Evolutionary conservation across 306 rosid species (phyloP).

Genomic region (Biancaea sappan): DNA sequence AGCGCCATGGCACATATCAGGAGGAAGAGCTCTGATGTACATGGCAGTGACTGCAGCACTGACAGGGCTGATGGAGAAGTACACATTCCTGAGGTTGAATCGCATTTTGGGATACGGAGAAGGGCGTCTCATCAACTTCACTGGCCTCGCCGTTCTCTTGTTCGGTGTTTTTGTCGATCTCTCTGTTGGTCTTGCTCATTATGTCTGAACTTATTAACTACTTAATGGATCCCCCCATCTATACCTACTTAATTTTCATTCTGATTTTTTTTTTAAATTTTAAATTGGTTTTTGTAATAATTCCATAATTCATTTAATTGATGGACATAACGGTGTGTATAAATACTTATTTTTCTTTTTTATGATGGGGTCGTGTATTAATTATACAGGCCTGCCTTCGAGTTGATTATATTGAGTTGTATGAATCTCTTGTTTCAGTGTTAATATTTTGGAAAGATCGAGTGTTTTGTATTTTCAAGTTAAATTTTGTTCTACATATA

Average conservation of each 20-base stretch:
- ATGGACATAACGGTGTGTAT: neutral
- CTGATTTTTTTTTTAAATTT: neutral
- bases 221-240: no score
- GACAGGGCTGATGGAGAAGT: constrained; percentile 78
- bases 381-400: no score
- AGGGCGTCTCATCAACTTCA: constrained; percentile 57
- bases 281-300: neutral
- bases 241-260: no score
- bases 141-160: constrained; percentile 63
- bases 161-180: constrained; percentile 75
- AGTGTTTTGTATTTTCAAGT: no score
- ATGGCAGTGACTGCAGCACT: constrained; percentile 77
- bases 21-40: constrained; percentile 63
- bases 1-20: constrained; percentile 62
- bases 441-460: no score
- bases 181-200: constrained; percentile 41
- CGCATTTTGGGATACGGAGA: constrained; percentile 21
- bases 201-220: neutral
- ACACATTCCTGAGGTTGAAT: constrained; percentile 27
- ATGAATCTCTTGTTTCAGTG: no score
- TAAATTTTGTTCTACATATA: no score
- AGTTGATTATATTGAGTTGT: no score
- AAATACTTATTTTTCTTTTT: neutral
- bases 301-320: neutral
- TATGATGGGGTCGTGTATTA: neutral